Conservation (phyloP, 768 basidiomycete genomes). For the Serendipita sp. region DNA sequence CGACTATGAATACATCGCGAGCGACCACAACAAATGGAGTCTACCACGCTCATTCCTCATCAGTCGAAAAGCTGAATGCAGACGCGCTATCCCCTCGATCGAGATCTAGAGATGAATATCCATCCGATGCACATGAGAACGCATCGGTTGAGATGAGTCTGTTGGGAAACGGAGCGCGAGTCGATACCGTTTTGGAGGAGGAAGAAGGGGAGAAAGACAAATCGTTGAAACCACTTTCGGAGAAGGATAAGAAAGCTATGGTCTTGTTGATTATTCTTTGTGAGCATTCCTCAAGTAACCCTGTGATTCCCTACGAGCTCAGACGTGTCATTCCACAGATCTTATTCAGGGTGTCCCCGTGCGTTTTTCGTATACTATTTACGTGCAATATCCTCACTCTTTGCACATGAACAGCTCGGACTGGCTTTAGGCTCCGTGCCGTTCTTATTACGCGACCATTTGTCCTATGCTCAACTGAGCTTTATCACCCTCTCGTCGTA, state of each 20-base stretch:
- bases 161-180: neutral
- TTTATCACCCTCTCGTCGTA: constrained; percentile 86
- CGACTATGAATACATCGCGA: neutral
- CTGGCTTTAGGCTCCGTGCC: constrained; percentile 60
- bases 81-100: neutral
- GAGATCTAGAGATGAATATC: neutral
- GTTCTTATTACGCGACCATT: constrained; percentile 26
- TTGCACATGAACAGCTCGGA: constrained; percentile 39
- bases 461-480: constrained; percentile 94
- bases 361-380: constrained; percentile 16
- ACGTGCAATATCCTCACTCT: neutral
- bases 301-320: neutral
- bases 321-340: constrained; percentile 19
- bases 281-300: constrained; percentile 30
- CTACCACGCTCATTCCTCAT: neutral
- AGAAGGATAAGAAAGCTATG: constrained; percentile 74
- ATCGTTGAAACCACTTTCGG: constrained; percentile 28
- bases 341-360: constrained; percentile 77
- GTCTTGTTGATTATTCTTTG: constrained; percentile 73
- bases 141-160: neutral
- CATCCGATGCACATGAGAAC: neutral
- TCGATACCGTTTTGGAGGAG: neutral
- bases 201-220: constrained; percentile 3
- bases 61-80: neutral
- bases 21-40: neutral